A percentile compares a stretch with the other conserved stretches of the same genome.
These are phyloP conservation scores for Moricandia moricandioides DNA, from an alignment of 345 rosid species.

Conservation along the genomic window DNA sequence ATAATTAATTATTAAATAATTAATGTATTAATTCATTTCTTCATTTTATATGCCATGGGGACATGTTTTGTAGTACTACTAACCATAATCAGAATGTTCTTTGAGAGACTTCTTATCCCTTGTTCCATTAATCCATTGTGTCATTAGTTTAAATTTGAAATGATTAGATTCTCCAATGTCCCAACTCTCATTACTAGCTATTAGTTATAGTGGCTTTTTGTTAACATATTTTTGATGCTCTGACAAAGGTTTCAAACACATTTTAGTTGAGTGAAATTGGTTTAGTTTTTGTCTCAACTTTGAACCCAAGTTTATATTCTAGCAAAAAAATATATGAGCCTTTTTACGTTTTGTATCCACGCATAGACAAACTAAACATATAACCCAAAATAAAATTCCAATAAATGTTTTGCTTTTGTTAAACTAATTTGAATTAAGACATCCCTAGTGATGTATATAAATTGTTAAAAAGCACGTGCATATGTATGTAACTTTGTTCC, in stretches of 20 bases:
- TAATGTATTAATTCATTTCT: no score
- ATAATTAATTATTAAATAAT: no score
- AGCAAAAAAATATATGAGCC: no score
- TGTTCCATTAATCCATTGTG: slow-evolving; percentile 28
- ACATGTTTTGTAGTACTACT: background rate
- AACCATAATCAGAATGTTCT: slow-evolving; percentile 39
- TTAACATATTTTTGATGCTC: background rate
- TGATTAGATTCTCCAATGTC: slow-evolving; percentile 31
- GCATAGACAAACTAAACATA: no score
- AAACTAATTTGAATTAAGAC: background rate
- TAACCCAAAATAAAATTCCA: no score
- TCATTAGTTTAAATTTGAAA: slow-evolving; percentile 14
- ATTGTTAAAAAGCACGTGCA: background rate
- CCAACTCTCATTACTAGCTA: slow-evolving; percentile 6
- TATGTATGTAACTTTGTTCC: background rate
- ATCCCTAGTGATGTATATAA: background rate
- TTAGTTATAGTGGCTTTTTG: background rate
- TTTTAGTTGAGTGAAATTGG: background rate
- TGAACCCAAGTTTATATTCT: background rate
- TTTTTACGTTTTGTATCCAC: background rate
- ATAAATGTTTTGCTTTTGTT: background rate
- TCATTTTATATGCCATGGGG: background rate
- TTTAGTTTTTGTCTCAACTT: background rate
- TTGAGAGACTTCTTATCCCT: slow-evolving; percentile 27
- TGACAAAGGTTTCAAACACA: background rate